Evolutionary conservation across 352 stramenopile genomes (phyloP), one percentile per base, ranked within the genome.

Genomic region (Aphanomyces euteiches): DNA sequence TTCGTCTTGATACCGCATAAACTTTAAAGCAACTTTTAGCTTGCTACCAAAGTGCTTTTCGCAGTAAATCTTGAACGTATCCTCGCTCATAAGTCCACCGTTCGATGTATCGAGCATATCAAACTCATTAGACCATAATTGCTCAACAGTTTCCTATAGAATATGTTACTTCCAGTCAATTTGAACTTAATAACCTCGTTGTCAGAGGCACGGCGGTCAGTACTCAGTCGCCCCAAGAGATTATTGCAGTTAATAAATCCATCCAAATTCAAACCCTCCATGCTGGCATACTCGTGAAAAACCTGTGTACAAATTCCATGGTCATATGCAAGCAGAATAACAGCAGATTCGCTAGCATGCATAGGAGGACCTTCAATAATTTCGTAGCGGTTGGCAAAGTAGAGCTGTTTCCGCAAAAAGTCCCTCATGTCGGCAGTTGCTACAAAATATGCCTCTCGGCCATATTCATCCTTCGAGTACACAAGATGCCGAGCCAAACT

Each of bases 21-120:
- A 63, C 28, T 63, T 63, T 13, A 63, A 38, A 4, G 56, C 56
- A 7, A 63, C 56, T 45, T 63, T 63, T 34, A 45, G 21, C 12
- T 40, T 37, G 7, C 38, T 38, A 7, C 56, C 56, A 63, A 63
- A 63, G 56, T 5, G 21, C 8, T 63, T 5, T 34, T 17, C 45
- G 19, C 56, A 37, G 12, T 63, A 63, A 17, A n/a, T 21, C 7
- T 47, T 34, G 13, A 21, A 63, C 28, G 40, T 38, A n/a, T 19
- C 4, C 56, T 63, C 28, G 56, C 19, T 21, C n/a, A 63, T 19
- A 7, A 12, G 19, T 17, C 28, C 28, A 38, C 28, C 45, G 13
- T 63, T 21, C 13, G 40, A 34, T 38, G 34, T 41, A 19, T 63
- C 56, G 34, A 34, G 45, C 19, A 21, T n/a, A n/a, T n/a, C 10